These are phyloP conservation scores for Myriosclerotinia scirpicola DNA, from an alignment of 2,329 filamentous ascomycete genomes.

Conservation along the genomic window DNA sequence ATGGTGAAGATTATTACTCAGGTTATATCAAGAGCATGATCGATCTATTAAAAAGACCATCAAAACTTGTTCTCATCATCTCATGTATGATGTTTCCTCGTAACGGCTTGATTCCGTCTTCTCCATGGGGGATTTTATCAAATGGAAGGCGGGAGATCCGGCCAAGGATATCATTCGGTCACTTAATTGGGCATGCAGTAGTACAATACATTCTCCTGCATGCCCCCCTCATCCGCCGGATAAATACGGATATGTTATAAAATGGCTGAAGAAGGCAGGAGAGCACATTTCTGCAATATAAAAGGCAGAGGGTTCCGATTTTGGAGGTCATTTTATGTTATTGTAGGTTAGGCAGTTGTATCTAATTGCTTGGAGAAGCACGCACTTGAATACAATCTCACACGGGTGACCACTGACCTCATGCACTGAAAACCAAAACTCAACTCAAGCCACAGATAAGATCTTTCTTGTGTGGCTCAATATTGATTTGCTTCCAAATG, in stretches of 20 bases:
- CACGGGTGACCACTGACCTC: not conserved
- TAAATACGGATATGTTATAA: not conserved
- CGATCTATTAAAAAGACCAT: too few relatives aligned
- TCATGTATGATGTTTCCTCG: not conserved
- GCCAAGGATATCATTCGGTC: not conserved
- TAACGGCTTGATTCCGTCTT: not conserved
- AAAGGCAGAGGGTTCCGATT: not conserved
- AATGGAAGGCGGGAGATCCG: not conserved
- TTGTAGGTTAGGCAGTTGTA: not conserved
- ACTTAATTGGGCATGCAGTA: not conserved
- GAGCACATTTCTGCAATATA: not conserved
- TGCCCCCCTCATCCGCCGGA: not conserved
- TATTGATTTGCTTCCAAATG: not conserved
- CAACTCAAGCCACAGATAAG: constrained; percentile 3
- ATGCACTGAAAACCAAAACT: not conserved
- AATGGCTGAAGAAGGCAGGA: not conserved
- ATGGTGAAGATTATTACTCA: not conserved
- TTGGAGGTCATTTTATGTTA: not conserved
- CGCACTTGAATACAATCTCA: too few relatives aligned
- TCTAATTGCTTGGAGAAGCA: too few relatives aligned
- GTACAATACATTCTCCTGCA: not conserved
- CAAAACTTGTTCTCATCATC: not conserved
- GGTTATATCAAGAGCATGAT: too few relatives aligned
- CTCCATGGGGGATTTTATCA: not conserved
- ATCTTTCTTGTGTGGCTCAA: not conserved